Evolutionary conservation across 164 flowering plant species (phyloP).

Genomic region (Santalum album): DNA sequence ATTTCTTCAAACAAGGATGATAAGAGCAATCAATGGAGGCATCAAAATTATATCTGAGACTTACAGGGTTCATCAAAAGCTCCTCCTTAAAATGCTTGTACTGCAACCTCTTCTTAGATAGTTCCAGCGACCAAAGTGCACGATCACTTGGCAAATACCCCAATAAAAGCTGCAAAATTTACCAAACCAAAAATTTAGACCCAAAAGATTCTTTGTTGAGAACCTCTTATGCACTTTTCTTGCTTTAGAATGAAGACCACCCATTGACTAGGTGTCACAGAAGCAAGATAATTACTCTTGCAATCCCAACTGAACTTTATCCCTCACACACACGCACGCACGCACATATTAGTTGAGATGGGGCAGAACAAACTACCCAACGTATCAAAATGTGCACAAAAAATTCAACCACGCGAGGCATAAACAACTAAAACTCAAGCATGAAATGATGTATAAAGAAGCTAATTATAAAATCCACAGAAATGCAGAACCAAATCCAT

Average conservation of each 20-base stretch:
- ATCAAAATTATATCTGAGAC: slow-evolving; percentile 12
- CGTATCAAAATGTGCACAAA: not conserved
- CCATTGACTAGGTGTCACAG: too few relatives aligned
- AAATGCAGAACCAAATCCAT: not conserved
- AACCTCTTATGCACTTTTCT: too few relatives aligned
- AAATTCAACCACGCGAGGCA: not conserved
- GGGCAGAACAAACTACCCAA: not conserved
- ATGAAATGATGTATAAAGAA: not conserved
- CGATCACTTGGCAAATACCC: slow-evolving; percentile 83
- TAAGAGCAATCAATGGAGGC: not conserved
- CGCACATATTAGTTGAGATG: not conserved
- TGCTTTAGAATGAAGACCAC: too few relatives aligned
- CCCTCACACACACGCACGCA: not conserved
- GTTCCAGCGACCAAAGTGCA: slow-evolving; percentile 64
- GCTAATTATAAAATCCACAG: not conserved
- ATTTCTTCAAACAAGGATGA: too few relatives aligned
- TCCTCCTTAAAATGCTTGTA: slow-evolving; percentile 86
- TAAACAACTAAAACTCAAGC: not conserved
- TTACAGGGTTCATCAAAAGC: slow-evolving; percentile 89
- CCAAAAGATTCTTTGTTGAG: too few relatives aligned
- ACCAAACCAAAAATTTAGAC: slow-evolving; percentile 1
- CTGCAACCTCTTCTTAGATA: slow-evolving; percentile 82
- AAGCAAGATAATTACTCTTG: not conserved
- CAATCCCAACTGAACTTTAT: not conserved
- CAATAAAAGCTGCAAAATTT: slow-evolving; percentile 64